Percentiles rank a stretch among this genome's conserved stretches.
Evolutionary conservation across 2,329 filamentous ascomycete genomes (phyloP).

Genomic region (Lasiodiplodia theobromae): DNA sequence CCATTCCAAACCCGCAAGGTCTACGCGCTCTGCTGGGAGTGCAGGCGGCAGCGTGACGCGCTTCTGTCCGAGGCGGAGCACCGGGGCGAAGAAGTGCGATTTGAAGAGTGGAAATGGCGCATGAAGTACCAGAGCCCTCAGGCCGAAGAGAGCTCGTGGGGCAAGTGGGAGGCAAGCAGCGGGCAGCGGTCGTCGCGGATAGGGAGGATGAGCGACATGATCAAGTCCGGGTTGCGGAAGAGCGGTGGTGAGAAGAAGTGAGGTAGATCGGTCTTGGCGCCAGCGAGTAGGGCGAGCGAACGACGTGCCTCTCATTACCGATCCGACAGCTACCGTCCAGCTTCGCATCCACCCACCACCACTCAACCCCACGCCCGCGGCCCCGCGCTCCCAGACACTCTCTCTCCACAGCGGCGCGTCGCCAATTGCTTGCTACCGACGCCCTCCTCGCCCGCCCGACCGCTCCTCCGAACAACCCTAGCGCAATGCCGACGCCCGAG

Average conservation of each 20-base stretch:
- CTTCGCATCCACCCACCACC: conserved; percentile 8
- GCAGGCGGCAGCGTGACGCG: conserved; percentile 38
- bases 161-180: conserved; percentile 33
- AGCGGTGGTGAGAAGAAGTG: conserved; percentile 10
- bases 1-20: conserved; percentile 46
- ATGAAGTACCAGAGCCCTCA: conserved; percentile 45
- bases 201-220: conserved; percentile 13
- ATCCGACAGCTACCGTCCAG: conserved; percentile 7
- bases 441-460: neutral
- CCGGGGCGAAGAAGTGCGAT: conserved; percentile 36
- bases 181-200: conserved; percentile 14
- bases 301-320: conserved; percentile 25
- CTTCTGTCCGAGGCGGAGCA: conserved; percentile 33
- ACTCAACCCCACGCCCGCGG: neutral
- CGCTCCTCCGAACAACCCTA: conserved; percentile 24
- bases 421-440: conserved; percentile 3
- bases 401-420: conserved; percentile 10
- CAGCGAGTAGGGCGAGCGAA: conserved; percentile 13
- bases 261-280: conserved; percentile 24
- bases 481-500: conserved; percentile 80
- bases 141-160: conserved; percentile 40
- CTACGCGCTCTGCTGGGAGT: conserved; percentile 43
- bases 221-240: conserved; percentile 24
- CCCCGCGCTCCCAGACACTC: conserved; percentile 2
- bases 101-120: conserved; percentile 52